Evolutionary conservation across 2,329 filamentous ascomycete genomes (phyloP).

Genomic region (Fusarium sp.): DNA sequence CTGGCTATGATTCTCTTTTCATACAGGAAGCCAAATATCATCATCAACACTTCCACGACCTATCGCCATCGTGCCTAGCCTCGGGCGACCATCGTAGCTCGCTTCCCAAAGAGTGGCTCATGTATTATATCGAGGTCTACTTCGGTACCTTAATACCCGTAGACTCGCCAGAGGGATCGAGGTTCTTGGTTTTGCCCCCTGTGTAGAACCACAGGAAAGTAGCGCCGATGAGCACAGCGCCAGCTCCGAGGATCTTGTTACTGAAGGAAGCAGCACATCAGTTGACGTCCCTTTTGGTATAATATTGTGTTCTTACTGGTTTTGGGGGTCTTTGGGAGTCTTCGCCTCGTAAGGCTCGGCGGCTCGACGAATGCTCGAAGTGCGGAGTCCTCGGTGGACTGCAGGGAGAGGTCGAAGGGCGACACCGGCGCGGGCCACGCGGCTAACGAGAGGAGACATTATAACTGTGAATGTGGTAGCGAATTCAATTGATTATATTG

Average conservation of each 20-base stretch:
- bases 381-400: conserved; percentile 36
- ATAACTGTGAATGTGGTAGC: not conserved
- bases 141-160: conserved; percentile 23
- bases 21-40: not conserved
- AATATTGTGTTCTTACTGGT: conserved; percentile 21
- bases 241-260: conserved; percentile 36
- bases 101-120: not conserved
- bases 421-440: conserved; percentile 28
- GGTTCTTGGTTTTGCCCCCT: conserved; percentile 28
- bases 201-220: conserved; percentile 40
- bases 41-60: not conserved
- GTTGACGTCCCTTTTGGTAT: accelerated
- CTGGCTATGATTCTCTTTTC: conserved; percentile 4
- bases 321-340: conserved; percentile 22
- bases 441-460: conserved; percentile 27
- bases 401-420: conserved; percentile 35
- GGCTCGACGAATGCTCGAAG: conserved; percentile 34
- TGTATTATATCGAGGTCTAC: conserved; percentile 10
- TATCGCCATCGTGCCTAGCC: not conserved
- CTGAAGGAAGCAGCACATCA: conserved; percentile 12
- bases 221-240: conserved; percentile 26
- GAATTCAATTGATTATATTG: not conserved
- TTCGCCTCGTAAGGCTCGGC: conserved; percentile 36
- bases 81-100: no score
- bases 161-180: conserved; percentile 27